Conservation (phyloP, 2,329 filamentous ascomycete genomes). For the Incumbomyces lentus region DNA sequence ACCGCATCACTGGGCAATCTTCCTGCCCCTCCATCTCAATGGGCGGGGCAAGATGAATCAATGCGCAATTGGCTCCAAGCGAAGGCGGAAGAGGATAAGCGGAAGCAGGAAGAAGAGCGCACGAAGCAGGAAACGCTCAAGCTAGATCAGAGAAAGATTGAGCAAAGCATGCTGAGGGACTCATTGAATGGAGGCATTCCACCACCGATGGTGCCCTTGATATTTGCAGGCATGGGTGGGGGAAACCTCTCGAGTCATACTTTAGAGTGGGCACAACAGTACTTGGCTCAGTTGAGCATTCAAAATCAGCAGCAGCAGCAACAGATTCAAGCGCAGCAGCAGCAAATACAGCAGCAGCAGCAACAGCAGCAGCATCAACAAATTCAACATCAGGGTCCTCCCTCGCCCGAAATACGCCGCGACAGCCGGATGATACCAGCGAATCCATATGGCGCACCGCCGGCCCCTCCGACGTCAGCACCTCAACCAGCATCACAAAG, state of each 20-base stretch:
- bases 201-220: conserved; percentile 61
- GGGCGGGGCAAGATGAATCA: conserved; percentile 54
- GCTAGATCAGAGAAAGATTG: conserved; percentile 61
- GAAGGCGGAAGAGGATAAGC: conserved; percentile 62
- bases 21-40: conserved; percentile 55
- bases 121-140: conserved; percentile 52
- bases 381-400: conserved; percentile 22
- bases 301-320: conserved; percentile 37
- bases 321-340: conserved; percentile 46
- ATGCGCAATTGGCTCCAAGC: conserved; percentile 63
- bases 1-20: conserved; percentile 39
- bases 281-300: conserved; percentile 37
- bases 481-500: conserved; percentile 12
- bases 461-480: conserved; percentile 19
- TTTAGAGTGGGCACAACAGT: conserved; percentile 60
- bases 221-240: conserved; percentile 63
- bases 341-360: conserved; percentile 38
- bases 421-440: conserved; percentile 27
- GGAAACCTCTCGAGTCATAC: conserved; percentile 50
- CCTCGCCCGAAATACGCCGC: conserved; percentile 21
- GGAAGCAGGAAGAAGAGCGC: conserved; percentile 64
- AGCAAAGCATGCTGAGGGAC: conserved; percentile 61
- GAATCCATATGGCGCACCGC: conserved; percentile 25
- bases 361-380: conserved; percentile 30
- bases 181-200: conserved; percentile 61